Percentiles rank a stretch among this genome's conserved stretches.
phyloP scores from a whole-genome alignment of 2,329 filamentous ascomycete genomes.

The Xylariaceae sp. region DNA sequence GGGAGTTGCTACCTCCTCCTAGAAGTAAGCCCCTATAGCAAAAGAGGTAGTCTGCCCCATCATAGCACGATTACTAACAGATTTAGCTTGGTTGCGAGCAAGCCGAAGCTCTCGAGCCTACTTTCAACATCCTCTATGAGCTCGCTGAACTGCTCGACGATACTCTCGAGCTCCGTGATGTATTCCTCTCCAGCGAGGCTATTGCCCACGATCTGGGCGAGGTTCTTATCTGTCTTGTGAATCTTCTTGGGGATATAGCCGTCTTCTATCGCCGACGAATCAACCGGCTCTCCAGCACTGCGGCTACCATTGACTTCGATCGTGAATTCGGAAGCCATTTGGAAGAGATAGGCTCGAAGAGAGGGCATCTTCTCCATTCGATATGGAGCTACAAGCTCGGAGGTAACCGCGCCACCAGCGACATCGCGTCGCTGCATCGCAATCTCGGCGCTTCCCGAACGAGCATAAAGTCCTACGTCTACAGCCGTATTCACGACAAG shows the following conservation, averaged over 20 bases:
- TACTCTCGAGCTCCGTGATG: constrained; percentile 40
- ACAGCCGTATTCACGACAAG: constrained; percentile 42
- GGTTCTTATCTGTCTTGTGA: constrained; percentile 41
- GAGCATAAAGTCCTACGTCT: constrained; percentile 34
- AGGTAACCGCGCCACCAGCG: constrained; percentile 22
- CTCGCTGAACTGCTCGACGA: constrained; percentile 42
- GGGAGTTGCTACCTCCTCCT: constrained; percentile 44
- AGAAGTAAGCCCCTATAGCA: constrained; percentile 34
- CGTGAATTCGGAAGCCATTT: constrained; percentile 40
- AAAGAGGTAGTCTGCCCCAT: not conserved
- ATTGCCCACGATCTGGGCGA: constrained; percentile 39
- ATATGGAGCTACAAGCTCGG: constrained; percentile 43
- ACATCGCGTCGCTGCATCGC: constrained; percentile 36
- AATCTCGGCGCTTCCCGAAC: constrained; percentile 36
- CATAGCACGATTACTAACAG: not conserved
- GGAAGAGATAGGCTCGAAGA: constrained; percentile 39
- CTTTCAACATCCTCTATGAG: constrained; percentile 44
- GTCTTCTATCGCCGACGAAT: constrained; percentile 42
- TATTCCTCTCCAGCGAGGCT: constrained; percentile 37
- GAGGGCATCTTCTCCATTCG: constrained; percentile 38
- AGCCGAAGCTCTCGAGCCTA: constrained; percentile 42
- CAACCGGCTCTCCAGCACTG: constrained; percentile 31
- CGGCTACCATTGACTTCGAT: constrained; percentile 41
- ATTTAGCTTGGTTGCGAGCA: constrained; percentile 43
- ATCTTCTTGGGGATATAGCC: constrained; percentile 40